phyloP scores from a whole-genome alignment of 208 protist genomes.

The Crithidia sp. region DNA sequence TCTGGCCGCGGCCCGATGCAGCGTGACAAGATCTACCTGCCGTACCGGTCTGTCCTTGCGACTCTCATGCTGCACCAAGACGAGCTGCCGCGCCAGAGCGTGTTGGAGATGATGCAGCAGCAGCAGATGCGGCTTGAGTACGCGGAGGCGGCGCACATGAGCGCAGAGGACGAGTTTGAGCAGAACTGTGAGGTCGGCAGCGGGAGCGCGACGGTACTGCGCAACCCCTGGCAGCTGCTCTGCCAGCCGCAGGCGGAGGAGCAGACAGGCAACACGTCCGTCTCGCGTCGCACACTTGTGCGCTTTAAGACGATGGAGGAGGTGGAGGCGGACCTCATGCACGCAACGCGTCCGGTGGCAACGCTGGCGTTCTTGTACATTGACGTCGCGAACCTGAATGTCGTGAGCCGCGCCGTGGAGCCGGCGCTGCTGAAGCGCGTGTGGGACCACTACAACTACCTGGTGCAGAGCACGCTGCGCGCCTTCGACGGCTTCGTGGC shows the following conservation, averaged over 20 bases:
- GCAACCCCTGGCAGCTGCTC: constrained; percentile 64
- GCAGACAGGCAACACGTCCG: constrained; percentile 9
- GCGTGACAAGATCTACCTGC: constrained; percentile 19
- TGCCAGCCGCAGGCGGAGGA: constrained; percentile 36
- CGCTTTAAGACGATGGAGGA: constrained; percentile 32
- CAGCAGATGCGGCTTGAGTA: constrained; percentile 57
- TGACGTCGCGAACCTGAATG: constrained; percentile 34
- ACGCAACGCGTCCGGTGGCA: constrained; percentile 17
- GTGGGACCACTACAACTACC: constrained; percentile 73
- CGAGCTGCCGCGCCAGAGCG: constrained; percentile 55
- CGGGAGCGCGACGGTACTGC: constrained; percentile 20
- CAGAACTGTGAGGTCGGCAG: constrained; percentile 19
- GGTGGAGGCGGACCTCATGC: constrained; percentile 29
- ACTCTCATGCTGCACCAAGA: constrained; percentile 38
- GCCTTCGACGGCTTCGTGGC: constrained; percentile 58
- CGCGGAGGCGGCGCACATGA: constrained; percentile 68
- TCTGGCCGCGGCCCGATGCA: constrained; percentile 7
- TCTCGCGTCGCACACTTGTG: constrained; percentile 18
- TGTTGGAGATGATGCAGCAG: constrained; percentile 66
- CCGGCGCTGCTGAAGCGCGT: constrained; percentile 43
- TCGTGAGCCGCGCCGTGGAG: constrained; percentile 27
- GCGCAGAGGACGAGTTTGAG: constrained; percentile 57
- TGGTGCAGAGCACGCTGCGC: constrained; percentile 57
- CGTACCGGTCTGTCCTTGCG: constrained; percentile 44
- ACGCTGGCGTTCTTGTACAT: constrained; percentile 68